Conservation (phyloP, 805 yeast species). For the Saccharomycopsis sp. region DNA sequence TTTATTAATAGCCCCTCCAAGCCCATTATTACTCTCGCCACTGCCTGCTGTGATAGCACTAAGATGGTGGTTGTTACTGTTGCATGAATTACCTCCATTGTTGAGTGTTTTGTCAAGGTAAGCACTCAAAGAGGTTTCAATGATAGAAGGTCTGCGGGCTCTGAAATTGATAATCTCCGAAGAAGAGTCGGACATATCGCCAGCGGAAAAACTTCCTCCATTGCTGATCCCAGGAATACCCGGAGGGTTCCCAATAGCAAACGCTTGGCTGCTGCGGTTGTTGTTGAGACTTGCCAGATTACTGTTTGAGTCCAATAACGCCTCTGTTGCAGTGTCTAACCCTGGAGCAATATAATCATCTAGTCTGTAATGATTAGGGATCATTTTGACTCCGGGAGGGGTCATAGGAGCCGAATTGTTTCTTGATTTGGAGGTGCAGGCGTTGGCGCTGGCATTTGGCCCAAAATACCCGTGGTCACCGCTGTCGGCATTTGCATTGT, state of each 20-base stretch:
- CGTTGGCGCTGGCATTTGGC: background rate
- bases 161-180: constrained; percentile 1
- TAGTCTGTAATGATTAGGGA: constrained; percentile 17
- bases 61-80: background rate
- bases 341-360: constrained; percentile 20
- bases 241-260: background rate
- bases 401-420: background rate
- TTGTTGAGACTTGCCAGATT: background rate
- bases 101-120: constrained; percentile 10
- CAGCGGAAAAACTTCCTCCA: background rate
- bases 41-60: too few relatives aligned
- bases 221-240: background rate
- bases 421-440: constrained; percentile 2
- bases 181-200: constrained; percentile 1
- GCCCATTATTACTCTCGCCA: too few relatives aligned
- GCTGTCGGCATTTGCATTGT: background rate
- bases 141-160: constrained; percentile 16
- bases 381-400: constrained; percentile 14
- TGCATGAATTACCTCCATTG: background rate
- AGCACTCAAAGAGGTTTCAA: constrained; percentile 17
- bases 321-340: constrained; percentile 13
- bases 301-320: background rate
- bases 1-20: background rate
- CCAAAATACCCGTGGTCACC: background rate
- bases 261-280: background rate